phyloP scores from a whole-genome alignment of 1,284 basidiomycete genomes.

The Trametes polyzona region DNA sequence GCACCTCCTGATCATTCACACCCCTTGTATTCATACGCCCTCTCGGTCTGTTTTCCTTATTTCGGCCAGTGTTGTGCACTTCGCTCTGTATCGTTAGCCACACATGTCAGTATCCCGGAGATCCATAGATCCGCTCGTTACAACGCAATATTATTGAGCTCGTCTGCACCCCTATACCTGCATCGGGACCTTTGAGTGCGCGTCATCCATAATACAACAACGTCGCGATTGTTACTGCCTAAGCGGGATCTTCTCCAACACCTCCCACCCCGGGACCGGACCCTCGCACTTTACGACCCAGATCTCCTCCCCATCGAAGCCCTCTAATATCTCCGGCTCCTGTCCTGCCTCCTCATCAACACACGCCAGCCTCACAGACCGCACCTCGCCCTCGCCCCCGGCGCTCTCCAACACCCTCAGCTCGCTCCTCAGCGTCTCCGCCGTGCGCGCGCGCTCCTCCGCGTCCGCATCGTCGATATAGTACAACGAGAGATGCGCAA shows the following conservation, averaged over 20 bases:
- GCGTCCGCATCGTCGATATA: constrained; percentile 68
- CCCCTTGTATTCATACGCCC: constrained; percentile 8
- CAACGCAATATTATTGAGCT: background rate
- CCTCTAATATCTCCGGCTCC: constrained; percentile 39
- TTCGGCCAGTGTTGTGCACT: background rate
- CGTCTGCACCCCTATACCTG: background rate
- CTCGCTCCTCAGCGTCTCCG: constrained; percentile 41
- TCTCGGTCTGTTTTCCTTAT: background rate
- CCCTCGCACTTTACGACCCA: constrained; percentile 70
- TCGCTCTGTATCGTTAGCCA: constrained; percentile 16
- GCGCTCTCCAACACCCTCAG: constrained; percentile 38
- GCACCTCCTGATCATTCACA: too few species aligned
- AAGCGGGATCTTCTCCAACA: constrained; percentile 46
- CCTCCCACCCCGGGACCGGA: constrained; percentile 60
- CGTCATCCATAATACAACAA: background rate
- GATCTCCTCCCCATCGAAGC: constrained; percentile 56
- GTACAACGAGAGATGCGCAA: constrained; percentile 72
- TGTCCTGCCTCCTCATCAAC: constrained; percentile 12
- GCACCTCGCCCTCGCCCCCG: constrained; percentile 32
- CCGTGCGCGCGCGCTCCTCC: constrained; percentile 38
- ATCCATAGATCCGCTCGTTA: background rate
- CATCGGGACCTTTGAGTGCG: background rate
- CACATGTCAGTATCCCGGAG: constrained; percentile 6
- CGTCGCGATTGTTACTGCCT: background rate
- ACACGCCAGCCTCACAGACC: constrained; percentile 33